A percentile compares a stretch with the other conserved stretches of the same genome.
These are phyloP conservation scores for Penicillium mononematosum DNA, from an alignment of 495 filamentous ascomycete species.

Conservation along the genomic window DNA sequence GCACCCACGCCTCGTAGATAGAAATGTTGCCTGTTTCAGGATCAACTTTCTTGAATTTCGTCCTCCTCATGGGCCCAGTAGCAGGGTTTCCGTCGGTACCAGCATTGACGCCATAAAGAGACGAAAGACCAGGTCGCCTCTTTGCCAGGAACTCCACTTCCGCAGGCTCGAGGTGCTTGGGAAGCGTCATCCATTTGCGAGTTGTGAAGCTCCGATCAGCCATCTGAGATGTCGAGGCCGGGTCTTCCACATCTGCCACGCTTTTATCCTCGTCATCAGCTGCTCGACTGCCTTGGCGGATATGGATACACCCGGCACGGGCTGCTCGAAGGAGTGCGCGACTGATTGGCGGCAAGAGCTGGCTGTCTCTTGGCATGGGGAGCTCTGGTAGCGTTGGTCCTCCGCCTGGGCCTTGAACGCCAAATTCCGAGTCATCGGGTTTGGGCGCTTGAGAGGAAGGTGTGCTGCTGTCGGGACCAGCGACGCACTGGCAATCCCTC, in stretches of 20 bases:
- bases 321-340: slow-evolving; percentile 84
- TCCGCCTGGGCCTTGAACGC: slow-evolving; percentile 58
- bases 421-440: slow-evolving; percentile 46
- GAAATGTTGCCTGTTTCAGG: slow-evolving; percentile 70
- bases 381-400: slow-evolving; percentile 51
- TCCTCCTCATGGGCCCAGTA: slow-evolving; percentile 60
- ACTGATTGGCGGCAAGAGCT: slow-evolving; percentile 72
- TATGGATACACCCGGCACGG: slow-evolving; percentile 70
- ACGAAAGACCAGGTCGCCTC: slow-evolving; percentile 71
- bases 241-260: slow-evolving; percentile 45
- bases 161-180: slow-evolving; percentile 71
- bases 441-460: slow-evolving; percentile 63
- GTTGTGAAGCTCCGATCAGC: slow-evolving; percentile 62
- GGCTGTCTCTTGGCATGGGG: slow-evolving; percentile 82
- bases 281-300: slow-evolving; percentile 41
- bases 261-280: slow-evolving; percentile 53
- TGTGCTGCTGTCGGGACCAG: slow-evolving; percentile 75
- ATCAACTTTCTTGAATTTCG: slow-evolving; percentile 74
- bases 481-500: slow-evolving; percentile 91
- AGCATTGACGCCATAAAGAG: slow-evolving; percentile 50
- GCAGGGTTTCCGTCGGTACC: slow-evolving; percentile 44
- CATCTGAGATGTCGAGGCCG: slow-evolving; percentile 27
- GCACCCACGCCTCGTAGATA: slow-evolving; percentile 75
- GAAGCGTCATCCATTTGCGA: slow-evolving; percentile 74
- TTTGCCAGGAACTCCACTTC: slow-evolving; percentile 84